phyloP scores from a whole-genome alignment of 176 grass and related monocot species.

The Leersia perrieri region DNA sequence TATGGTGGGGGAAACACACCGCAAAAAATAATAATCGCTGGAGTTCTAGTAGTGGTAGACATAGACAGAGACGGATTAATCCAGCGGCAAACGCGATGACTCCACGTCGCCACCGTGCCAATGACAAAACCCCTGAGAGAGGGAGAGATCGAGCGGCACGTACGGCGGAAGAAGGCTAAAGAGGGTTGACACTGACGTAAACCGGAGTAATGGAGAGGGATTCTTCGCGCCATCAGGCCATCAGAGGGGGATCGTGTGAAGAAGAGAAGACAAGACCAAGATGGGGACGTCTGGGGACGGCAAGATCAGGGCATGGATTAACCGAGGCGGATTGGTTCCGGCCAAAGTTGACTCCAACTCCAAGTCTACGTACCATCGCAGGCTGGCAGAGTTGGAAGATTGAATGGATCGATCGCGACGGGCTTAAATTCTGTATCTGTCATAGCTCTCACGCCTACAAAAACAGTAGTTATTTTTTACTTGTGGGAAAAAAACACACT shows the following conservation, averaged over 20 bases:
- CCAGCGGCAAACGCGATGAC: background rate
- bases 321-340: background rate
- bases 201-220: background rate
- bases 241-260: background rate
- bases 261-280: background rate
- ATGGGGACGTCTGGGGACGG: background rate
- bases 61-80: background rate
- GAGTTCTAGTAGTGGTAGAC: background rate
- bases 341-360: background rate
- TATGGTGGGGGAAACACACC: background rate
- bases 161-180: background rate
- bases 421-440: background rate
- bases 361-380: too few species aligned
- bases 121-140: background rate
- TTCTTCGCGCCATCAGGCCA: background rate
- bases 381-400: background rate
- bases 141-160: background rate
- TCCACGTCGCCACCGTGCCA: background rate
- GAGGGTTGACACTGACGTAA: constrained; percentile 20
- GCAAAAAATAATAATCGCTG: background rate
- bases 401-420: background rate
- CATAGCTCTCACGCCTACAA: background rate
- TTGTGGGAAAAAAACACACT: too few species aligned
- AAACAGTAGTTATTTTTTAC: too few species aligned
- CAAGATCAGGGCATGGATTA: constrained; percentile 17